A percentile compares a stretch with the other conserved stretches of the same genome.
Evolutionary conservation across 371 early-diverging fungal species (phyloP).

Genomic region (Apophysomyces elegans): DNA sequence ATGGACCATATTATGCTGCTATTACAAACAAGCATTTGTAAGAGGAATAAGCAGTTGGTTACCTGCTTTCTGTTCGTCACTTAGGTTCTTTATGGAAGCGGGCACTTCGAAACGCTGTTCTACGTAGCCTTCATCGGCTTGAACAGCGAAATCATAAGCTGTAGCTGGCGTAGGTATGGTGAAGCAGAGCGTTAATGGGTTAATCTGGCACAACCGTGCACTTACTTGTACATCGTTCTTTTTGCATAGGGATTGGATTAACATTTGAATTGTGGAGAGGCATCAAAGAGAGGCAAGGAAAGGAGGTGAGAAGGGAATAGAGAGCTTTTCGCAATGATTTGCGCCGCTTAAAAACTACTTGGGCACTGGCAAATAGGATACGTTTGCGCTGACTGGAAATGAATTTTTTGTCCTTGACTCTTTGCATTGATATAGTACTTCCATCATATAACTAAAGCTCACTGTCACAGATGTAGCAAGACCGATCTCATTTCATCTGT

Average conservation of each 20-base stretch:
- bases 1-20: neutral
- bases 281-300: neutral
- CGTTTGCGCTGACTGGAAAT: too few species aligned
- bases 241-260: conserved; percentile 6
- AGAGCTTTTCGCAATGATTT: too few species aligned
- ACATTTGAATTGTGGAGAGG: neutral
- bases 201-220: neutral
- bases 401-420: too few species aligned
- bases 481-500: too few species aligned
- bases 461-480: too few species aligned
- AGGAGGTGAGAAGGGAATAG: neutral
- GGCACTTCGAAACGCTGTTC: conserved; percentile 64
- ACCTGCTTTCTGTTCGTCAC: conserved; percentile 72
- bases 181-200: neutral
- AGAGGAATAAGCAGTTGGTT: neutral
- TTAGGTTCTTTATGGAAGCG: conserved; percentile 51
- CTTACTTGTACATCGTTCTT: conserved; percentile 8
- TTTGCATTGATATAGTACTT: too few species aligned
- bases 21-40: neutral
- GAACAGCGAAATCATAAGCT: conserved; percentile 12
- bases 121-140: conserved; percentile 68
- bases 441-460: too few species aligned
- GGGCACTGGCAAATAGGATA: too few species aligned
- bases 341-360: too few species aligned
- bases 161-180: neutral